phyloP scores from a whole-genome alignment of 2,329 filamentous ascomycete species.

The Seiridium cupressi region DNA sequence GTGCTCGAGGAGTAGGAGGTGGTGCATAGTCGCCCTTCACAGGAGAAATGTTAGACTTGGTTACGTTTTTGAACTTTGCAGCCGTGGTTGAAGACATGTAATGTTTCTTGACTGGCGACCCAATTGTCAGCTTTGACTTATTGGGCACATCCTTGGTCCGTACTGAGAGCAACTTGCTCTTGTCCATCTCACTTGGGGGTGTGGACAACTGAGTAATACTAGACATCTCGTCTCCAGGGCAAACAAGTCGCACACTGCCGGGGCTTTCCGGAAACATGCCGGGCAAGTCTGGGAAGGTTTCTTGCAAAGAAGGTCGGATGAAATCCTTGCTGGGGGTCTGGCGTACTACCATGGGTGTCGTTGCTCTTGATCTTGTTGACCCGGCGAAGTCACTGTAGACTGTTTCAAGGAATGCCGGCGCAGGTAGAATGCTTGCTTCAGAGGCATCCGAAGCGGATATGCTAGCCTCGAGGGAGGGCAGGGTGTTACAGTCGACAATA shows the following conservation, averaged over 20 bases:
- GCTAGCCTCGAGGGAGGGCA: slow-evolving; percentile 67
- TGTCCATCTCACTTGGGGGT: slow-evolving; percentile 21
- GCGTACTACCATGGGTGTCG: slow-evolving; percentile 69
- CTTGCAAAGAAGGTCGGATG: slow-evolving; percentile 37
- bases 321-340: slow-evolving; percentile 37
- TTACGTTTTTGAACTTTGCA: slow-evolving; percentile 39
- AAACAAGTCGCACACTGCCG: slow-evolving; percentile 45
- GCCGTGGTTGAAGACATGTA: slow-evolving; percentile 46
- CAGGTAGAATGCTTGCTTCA: slow-evolving; percentile 74
- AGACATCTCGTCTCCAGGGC: slow-evolving; percentile 23
- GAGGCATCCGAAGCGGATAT: slow-evolving; percentile 75
- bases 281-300: slow-evolving; percentile 20
- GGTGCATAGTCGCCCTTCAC: slow-evolving; percentile 49
- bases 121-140: slow-evolving; percentile 29
- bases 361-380: slow-evolving; percentile 59
- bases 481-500: slow-evolving; percentile 61
- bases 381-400: slow-evolving; percentile 66
- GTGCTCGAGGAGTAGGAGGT: slow-evolving; percentile 57
- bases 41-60: slow-evolving; percentile 41
- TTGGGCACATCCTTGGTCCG: slow-evolving; percentile 18
- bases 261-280: slow-evolving; percentile 30
- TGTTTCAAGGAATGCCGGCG: slow-evolving; percentile 74
- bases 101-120: slow-evolving; percentile 29
- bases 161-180: background rate
- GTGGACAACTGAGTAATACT: slow-evolving; percentile 22